phyloP scores from a whole-genome alignment of 768 basidiomycete genomes.

The Mycena maculata region DNA sequence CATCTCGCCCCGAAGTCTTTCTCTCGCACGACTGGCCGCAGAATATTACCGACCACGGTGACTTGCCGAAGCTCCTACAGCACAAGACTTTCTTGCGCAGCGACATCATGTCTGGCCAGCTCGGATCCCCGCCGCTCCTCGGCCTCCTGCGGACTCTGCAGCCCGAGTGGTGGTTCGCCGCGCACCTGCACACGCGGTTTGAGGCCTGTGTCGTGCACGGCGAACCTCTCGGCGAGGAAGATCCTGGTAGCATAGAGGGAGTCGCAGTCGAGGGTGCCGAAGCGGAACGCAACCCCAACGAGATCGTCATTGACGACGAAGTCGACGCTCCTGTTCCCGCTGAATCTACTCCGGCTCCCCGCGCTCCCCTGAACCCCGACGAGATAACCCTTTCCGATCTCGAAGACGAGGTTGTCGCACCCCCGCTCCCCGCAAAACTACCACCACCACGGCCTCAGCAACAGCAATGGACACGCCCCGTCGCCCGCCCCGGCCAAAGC shows the following conservation, averaged over 20 bases:
- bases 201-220: slow-evolving; percentile 62
- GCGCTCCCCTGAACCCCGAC: slow-evolving; percentile 49
- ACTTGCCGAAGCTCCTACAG: slow-evolving; percentile 71
- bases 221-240: slow-evolving; percentile 22
- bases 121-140: slow-evolving; percentile 84
- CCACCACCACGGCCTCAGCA: not conserved
- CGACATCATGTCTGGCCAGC: slow-evolving; percentile 74
- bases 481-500: slow-evolving; percentile 22
- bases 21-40: slow-evolving; percentile 98
- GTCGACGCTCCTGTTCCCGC: not conserved
- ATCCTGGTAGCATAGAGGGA: slow-evolving; percentile 56
- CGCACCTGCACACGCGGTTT: slow-evolving; percentile 80
- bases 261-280: slow-evolving; percentile 49
- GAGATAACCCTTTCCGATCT: slow-evolving; percentile 57
- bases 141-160: slow-evolving; percentile 57
- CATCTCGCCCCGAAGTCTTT: slow-evolving; percentile 74
- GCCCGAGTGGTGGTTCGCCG: slow-evolving; percentile 80
- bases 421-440: slow-evolving; percentile 30
- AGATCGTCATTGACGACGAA: slow-evolving; percentile 26
- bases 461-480: slow-evolving; percentile 21
- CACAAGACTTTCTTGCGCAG: slow-evolving; percentile 81
- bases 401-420: slow-evolving; percentile 44
- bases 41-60: slow-evolving; percentile 84
- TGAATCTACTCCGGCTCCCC: slow-evolving; percentile 4
- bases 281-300: slow-evolving; percentile 20